Conservation (phyloP, 768 basidiomycete species). For the Pleurotus giganteus region DNA sequence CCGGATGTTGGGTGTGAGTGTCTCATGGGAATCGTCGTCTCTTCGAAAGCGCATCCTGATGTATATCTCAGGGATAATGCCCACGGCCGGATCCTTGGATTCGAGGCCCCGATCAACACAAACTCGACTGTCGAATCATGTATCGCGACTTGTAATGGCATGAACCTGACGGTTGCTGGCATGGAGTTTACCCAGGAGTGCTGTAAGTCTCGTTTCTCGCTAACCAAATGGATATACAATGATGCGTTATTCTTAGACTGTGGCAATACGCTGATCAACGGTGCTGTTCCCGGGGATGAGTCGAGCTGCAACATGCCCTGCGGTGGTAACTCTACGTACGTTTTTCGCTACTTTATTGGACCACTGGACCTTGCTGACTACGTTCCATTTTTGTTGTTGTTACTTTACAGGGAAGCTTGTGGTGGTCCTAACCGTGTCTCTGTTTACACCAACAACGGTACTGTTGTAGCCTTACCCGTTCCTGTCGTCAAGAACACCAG, state of each 20-base stretch:
- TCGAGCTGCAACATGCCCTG: slow-evolving; percentile 73
- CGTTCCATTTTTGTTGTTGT: slow-evolving; percentile 6
- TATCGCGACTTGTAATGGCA: slow-evolving; percentile 50
- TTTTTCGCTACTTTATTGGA: not conserved
- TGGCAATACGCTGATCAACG: slow-evolving; percentile 60
- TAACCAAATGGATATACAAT: not conserved
- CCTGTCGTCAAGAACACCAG: slow-evolving; percentile 52
- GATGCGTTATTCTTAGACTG: slow-evolving; percentile 47
- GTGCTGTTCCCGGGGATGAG: slow-evolving; percentile 49
- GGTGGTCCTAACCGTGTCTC: slow-evolving; percentile 75
- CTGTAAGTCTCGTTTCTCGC: slow-evolving; percentile 31
- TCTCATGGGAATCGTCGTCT: slow-evolving; percentile 15
- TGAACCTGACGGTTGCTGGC: slow-evolving; percentile 66
- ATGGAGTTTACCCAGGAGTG: slow-evolving; percentile 58
- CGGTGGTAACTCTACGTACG: slow-evolving; percentile 63
- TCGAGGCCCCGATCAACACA: slow-evolving; percentile 28
- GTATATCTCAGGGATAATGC: slow-evolving; percentile 49
- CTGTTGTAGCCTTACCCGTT: slow-evolving; percentile 54
- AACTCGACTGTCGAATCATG: slow-evolving; percentile 59
- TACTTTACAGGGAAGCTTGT: slow-evolving; percentile 60
- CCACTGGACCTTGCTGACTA: slow-evolving; percentile 9
- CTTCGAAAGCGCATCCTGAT: slow-evolving; percentile 11
- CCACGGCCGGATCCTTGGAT: slow-evolving; percentile 57
- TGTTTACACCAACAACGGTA: slow-evolving; percentile 55
- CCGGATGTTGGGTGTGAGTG: slow-evolving; percentile 63